These are phyloP conservation scores for Plasmodium knowlesi DNA, from an alignment of 169 alveolate genomes.

Conservation along the genomic window DNA sequence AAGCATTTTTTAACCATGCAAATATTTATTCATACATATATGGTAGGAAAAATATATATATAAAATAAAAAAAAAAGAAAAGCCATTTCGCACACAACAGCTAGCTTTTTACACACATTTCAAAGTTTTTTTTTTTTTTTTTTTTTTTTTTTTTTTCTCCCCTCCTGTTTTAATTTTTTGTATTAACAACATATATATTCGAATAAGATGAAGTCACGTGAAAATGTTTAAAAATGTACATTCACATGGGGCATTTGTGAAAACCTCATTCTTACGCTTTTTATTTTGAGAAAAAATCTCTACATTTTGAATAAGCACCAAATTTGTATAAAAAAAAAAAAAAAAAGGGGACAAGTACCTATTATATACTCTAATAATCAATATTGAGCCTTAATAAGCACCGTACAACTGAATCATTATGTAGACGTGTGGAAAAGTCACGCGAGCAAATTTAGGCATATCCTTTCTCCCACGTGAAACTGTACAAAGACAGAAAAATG, in stretches of 20 bases:
- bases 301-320: not conserved
- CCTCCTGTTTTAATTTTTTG: not conserved
- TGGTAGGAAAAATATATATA: not conserved
- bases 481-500: not conserved
- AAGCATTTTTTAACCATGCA: not conserved
- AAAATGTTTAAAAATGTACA: not conserved
- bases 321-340: slow-evolving; percentile 12
- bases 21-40: not conserved
- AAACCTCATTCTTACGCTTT: not conserved
- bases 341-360: not conserved
- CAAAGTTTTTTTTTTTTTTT: not conserved
- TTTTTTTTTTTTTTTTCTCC: slow-evolving; percentile 2
- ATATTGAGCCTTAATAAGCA: not conserved
- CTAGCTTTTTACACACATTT: slow-evolving; percentile 30
- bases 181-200: not conserved
- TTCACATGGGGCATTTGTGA: not conserved
- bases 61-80: slow-evolving; percentile 35
- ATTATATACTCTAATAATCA: not conserved
- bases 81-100: slow-evolving; percentile 13
- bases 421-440: not conserved
- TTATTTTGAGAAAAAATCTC: not conserved
- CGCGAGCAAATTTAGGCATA: not conserved
- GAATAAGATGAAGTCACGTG: not conserved
- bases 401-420: not conserved
- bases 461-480: not conserved